A percentile compares a stretch with the other conserved stretches of the same genome.
These are phyloP conservation scores for Fraxinus sp. DNA, from an alignment of 305 asterid species.

Conservation along the genomic window DNA sequence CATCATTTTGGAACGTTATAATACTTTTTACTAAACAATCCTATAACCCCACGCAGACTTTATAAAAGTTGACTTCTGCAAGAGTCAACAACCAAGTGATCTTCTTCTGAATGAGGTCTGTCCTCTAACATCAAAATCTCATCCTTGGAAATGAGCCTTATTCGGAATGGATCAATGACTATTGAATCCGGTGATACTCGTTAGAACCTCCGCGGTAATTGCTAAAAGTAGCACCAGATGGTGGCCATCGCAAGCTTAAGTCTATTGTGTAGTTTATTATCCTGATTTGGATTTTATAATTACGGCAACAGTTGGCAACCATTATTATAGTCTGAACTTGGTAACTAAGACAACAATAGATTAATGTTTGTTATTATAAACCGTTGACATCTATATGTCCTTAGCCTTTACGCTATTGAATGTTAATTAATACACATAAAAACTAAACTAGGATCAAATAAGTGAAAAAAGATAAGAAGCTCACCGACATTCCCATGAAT, in stretches of 20 bases:
- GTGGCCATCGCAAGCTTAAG: not conserved
- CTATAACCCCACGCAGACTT: not conserved
- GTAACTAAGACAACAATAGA: not conserved
- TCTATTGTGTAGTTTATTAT: not conserved
- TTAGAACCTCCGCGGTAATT: not conserved
- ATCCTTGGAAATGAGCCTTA: not conserved
- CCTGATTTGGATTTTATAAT: not conserved
- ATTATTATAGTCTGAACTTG: not conserved
- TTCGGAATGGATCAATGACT: not conserved
- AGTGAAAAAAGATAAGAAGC: conserved; percentile 18
- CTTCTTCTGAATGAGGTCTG: not conserved
- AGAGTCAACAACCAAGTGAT: not conserved
- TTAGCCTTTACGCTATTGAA: not conserved
- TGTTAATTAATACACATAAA: conserved; percentile 13
- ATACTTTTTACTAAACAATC: not conserved
- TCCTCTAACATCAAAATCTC: conserved; percentile 2
- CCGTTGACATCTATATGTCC: not conserved
- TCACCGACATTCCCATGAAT: conserved; percentile 36
- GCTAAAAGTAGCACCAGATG: not conserved
- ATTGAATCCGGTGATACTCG: not conserved
- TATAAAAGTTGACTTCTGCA: conserved; percentile 2
- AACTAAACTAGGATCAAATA: conserved; percentile 13
- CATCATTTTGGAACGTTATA: not conserved
- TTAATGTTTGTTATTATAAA: conserved; percentile 11
- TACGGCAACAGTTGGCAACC: not conserved